Evolutionary conservation across 2,329 filamentous ascomycete genomes (phyloP).

Genomic region (Pezicula radicicola): DNA sequence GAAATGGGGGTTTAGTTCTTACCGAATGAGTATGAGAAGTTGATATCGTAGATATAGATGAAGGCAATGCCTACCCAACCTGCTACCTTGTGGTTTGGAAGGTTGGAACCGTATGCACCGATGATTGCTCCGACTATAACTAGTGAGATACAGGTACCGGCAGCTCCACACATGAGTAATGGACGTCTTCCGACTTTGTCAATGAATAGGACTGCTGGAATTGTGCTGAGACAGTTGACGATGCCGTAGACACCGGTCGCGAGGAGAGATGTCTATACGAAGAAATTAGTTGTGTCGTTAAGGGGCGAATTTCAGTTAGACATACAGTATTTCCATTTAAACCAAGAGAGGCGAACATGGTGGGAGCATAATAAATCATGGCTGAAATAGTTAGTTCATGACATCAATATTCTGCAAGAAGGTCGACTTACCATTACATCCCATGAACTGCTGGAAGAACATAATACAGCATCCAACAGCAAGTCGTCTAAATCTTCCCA

Average conservation of each 20-base stretch:
- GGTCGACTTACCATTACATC: conserved; percentile 10
- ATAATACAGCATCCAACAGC: conserved; percentile 19
- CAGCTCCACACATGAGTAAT: conserved; percentile 39
- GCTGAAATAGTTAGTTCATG: not conserved
- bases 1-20: not conserved
- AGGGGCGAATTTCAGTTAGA: no score
- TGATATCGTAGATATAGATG: conserved; percentile 51
- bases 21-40: conserved; percentile 27
- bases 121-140: conserved; percentile 53
- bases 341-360: conserved; percentile 42
- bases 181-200: conserved; percentile 31
- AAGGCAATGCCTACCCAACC: conserved; percentile 59
- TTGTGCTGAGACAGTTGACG: conserved; percentile 45
- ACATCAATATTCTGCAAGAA: not conserved
- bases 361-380: conserved; percentile 38
- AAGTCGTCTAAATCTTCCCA: conserved; percentile 15
- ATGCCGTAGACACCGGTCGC: conserved; percentile 58
- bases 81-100: conserved; percentile 42
- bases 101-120: conserved; percentile 43
- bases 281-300: not conserved
- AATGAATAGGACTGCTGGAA: conserved; percentile 33
- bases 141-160: conserved; percentile 49
- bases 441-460: conserved; percentile 31
- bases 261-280: conserved; percentile 37
- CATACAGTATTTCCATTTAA: conserved; percentile 35